Base-by-base conservation (phyloP, 1,284 basidiomycete genomes). In the Volvariella surrecta region DNA sequence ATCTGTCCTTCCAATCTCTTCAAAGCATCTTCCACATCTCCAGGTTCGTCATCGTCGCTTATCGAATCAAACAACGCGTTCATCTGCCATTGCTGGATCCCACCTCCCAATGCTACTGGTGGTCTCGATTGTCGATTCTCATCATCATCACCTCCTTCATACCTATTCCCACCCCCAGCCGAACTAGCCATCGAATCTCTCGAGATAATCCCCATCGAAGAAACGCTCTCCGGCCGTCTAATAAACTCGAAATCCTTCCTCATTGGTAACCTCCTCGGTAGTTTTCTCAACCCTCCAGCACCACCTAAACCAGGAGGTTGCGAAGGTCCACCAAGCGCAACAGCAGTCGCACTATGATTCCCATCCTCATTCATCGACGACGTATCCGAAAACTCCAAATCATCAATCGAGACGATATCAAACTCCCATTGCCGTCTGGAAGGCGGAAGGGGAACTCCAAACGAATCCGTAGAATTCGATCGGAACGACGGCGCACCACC, bases 1-100 rank as follows among this genome's bases (percentile, higher is more conserved):
- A 92, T 86, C 56, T 89, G 79, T 0, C 89, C 89, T 59, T 93
- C 89, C 39, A 93, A 69, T 8, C 83, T 68, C 32, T 73, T 70
- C 47, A 93, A 57, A 4, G 90, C 89, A 6, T 80, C 83, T 40
- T 90, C 87, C 13, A 87, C 82, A 52, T 86, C 89, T 0, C 88
- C 87, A 2, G 60, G 71, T 46, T 81, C 83, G 17, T 76, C 84
- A 6, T 88, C 77, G 45, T 87, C 80, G 50, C 78, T 84, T 44
- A 89, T 59, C 16, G 82, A 83, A 48, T 89, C 83, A 19, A 86
- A 70, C 24, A 89, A 66, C 21, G 86, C 85, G 52, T 84, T 82
- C 54, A 89, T 64, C 53, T 89, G 86, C 87, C 87, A 89, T 42
- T 77, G 75, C 13, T 82, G 75, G 24, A 88, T 76, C 17, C 61